Evolutionary conservation across 1,284 basidiomycete genomes (phyloP).

Genomic region (Sanghuangporus baumii): DNA sequence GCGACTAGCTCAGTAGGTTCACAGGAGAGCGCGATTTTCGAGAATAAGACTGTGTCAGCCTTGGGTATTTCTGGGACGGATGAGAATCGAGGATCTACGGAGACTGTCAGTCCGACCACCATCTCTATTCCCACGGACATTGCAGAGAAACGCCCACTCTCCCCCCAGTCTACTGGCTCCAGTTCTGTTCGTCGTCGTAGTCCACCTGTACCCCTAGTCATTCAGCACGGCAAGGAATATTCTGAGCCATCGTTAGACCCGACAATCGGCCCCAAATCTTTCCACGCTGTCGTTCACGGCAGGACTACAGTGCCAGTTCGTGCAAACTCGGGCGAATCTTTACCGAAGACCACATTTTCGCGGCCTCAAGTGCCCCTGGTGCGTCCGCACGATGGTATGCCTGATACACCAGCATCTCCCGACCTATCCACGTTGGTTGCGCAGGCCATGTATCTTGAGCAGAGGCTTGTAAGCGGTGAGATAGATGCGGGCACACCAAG

Average conservation of each 20-base stretch:
- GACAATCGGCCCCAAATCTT: slow-evolving; percentile 15
- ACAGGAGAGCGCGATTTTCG: neutral
- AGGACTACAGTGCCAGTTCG: slow-evolving; percentile 1
- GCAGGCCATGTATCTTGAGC: slow-evolving; percentile 15
- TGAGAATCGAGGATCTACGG: slow-evolving; percentile 6
- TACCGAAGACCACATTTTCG: neutral
- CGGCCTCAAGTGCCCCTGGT: slow-evolving; percentile 6
- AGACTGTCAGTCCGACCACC: neutral
- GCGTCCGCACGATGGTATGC: neutral
- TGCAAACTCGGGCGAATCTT: neutral
- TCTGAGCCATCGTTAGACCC: slow-evolving; percentile 10
- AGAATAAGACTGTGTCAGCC: neutral
- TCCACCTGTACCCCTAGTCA: slow-evolving; percentile 7
- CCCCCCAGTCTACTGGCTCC: neutral
- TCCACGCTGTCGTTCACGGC: slow-evolving; percentile 15
- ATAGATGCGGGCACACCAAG: neutral
- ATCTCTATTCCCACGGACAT: neutral
- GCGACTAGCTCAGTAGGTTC: neutral
- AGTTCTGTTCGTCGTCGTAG: slow-evolving; percentile 1
- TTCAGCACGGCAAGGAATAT: slow-evolving; percentile 8
- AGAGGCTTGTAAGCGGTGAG: slow-evolving; percentile 11
- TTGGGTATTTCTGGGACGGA: neutral
- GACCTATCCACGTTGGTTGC: slow-evolving; percentile 14
- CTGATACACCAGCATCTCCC: slow-evolving; percentile 12
- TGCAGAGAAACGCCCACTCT: neutral